Conservation (phyloP, 2,329 filamentous ascomycete genomes). For the Alternaria infectoria region DNA sequence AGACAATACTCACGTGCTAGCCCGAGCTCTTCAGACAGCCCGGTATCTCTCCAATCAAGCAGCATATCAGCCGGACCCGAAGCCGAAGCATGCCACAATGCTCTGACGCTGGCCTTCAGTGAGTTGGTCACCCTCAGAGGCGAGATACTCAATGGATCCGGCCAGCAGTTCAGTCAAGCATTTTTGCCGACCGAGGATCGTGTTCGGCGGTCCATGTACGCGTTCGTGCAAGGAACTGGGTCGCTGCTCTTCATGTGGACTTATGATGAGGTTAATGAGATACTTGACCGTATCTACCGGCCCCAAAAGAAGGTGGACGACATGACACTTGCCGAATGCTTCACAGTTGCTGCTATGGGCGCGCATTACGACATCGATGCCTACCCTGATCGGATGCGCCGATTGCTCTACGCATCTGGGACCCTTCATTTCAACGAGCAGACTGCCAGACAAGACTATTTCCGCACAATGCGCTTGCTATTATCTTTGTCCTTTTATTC, state of each 20-base stretch:
- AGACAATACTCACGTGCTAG: conserved; percentile 34
- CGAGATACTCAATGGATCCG: conserved; percentile 35
- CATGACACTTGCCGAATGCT: conserved; percentile 46
- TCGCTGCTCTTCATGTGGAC: conserved; percentile 48
- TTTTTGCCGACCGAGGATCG: conserved; percentile 40
- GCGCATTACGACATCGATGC: conserved; percentile 46
- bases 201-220: conserved; percentile 39
- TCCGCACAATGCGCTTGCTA: conserved; percentile 45
- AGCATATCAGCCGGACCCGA: conserved; percentile 22
- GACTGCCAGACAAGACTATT: conserved; percentile 36
- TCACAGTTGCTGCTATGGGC: conserved; percentile 46
- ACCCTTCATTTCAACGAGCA: conserved; percentile 43
- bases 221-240: conserved; percentile 44
- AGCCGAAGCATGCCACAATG: conserved; percentile 42
- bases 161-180: conserved; percentile 32
- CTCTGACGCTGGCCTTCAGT: conserved; percentile 44
- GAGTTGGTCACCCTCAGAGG: conserved; percentile 41
- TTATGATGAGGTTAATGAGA: conserved; percentile 37
- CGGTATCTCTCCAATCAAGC: conserved; percentile 31
- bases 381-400: conserved; percentile 40
- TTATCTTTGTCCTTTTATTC: conserved; percentile 46
- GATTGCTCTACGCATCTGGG: conserved; percentile 43
- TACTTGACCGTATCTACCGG: conserved; percentile 45
- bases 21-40: conserved; percentile 39
- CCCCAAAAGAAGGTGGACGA: conserved; percentile 33